Percentiles rank a stretch among this genome's conserved stretches.
phyloP scores from a whole-genome alignment of 2,329 filamentous ascomycete species.

The Scedosporium boydii region DNA sequence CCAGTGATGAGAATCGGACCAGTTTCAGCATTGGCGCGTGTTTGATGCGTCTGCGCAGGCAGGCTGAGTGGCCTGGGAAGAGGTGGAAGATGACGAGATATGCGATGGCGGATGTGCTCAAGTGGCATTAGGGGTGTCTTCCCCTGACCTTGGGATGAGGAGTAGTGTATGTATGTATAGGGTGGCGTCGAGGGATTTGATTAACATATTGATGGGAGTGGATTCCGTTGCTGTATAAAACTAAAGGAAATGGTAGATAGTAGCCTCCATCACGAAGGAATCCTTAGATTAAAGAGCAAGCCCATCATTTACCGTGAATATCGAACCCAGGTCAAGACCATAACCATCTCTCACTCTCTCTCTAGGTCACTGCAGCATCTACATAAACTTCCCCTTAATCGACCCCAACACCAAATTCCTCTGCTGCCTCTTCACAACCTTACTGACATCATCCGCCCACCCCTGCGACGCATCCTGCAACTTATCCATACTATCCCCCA shows the following conservation, averaged over 20 bases:
- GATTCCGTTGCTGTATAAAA: not conserved
- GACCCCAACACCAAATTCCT: slow-evolving; percentile 67
- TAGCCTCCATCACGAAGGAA: no score
- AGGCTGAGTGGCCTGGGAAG: not conserved
- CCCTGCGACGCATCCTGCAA: slow-evolving; percentile 71
- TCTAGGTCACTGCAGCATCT: not conserved
- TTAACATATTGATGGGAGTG: not conserved
- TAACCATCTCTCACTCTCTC: not conserved
- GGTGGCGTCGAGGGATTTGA: not conserved
- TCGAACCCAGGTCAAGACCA: not conserved
- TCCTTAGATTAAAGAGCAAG: not conserved
- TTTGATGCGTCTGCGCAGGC: not conserved
- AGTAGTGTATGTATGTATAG: no score
- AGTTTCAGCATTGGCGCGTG: not conserved
- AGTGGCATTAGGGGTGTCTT: not conserved
- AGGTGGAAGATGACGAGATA: not conserved
- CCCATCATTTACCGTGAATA: not conserved
- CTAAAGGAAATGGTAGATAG: not conserved
- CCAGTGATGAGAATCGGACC: no score
- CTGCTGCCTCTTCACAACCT: slow-evolving; percentile 83
- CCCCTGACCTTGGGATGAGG: no score
- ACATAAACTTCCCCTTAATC: slow-evolving; percentile 49
- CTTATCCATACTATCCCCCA: slow-evolving; percentile 77
- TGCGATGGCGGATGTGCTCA: not conserved
- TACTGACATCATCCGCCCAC: slow-evolving; percentile 82